Conservation (phyloP, 257 asterid genomes). For the Scutellaria baicalensis region DNA sequence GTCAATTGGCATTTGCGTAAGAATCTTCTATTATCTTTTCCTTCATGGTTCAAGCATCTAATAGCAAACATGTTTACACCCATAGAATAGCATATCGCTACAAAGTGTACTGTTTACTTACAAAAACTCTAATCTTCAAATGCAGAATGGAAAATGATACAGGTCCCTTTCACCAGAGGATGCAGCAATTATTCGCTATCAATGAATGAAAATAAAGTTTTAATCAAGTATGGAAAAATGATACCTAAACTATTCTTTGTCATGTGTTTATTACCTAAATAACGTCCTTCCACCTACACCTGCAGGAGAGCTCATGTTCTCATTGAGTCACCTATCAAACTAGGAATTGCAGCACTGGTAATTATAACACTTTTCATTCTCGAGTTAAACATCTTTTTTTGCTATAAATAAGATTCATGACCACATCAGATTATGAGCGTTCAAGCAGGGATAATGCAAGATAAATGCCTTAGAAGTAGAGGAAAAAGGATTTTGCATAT, state of each 20-base stretch:
- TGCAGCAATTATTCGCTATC: slow-evolving; percentile 58
- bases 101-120: neutral
- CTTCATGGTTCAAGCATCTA: neutral
- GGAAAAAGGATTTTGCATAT: neutral
- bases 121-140: neutral
- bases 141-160: slow-evolving; percentile 71
- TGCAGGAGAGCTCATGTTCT: slow-evolving; percentile 64
- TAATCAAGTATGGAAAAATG: slow-evolving; percentile 44
- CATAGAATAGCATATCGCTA: neutral
- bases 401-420: neutral
- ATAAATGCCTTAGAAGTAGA: neutral
- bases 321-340: slow-evolving; percentile 68
- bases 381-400: neutral
- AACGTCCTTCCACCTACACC: neutral
- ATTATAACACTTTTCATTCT: neutral
- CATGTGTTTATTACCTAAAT: neutral
- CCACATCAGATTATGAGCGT: neutral
- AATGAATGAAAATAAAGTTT: slow-evolving; percentile 32
- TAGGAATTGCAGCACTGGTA: slow-evolving; percentile 59
- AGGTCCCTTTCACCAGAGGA: slow-evolving; percentile 73
- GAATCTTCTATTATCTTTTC: neutral
- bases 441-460: neutral
- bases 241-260: neutral
- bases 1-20: slow-evolving; percentile 78
- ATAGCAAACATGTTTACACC: neutral